phyloP scores from a whole-genome alignment of 495 filamentous ascomycete genomes.

The Tuber borchii region DNA sequence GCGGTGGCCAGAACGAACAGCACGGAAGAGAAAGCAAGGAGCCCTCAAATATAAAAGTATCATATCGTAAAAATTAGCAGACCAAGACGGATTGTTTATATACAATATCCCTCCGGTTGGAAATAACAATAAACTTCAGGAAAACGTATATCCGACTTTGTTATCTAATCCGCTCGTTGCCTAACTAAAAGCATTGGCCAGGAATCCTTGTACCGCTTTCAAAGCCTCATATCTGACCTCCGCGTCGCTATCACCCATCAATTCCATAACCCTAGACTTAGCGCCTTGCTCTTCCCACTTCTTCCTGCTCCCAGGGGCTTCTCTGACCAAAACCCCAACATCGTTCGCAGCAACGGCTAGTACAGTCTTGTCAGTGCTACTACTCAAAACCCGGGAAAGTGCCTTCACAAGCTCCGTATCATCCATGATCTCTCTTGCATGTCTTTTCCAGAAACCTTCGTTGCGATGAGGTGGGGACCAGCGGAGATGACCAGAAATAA shows the following conservation, averaged over 20 bases:
- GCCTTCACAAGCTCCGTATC: constrained; percentile 81
- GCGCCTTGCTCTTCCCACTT: constrained; percentile 85
- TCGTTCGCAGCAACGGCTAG: constrained; percentile 95
- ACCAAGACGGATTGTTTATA: background rate
- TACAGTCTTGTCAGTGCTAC: constrained; percentile 75
- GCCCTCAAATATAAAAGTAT: background rate
- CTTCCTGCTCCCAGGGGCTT: constrained; percentile 74
- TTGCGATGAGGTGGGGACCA: constrained; percentile 95
- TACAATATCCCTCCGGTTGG: background rate
- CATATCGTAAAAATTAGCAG: background rate
- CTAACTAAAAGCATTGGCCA: constrained; percentile 40
- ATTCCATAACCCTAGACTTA: constrained; percentile 86
- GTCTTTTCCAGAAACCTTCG: constrained; percentile 86
- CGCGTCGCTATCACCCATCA: constrained; percentile 89
- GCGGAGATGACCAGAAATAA: constrained; percentile 79
- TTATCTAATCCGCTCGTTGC: background rate
- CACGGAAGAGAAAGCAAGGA: background rate
- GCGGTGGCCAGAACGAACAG: background rate
- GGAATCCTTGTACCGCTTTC: constrained; percentile 58
- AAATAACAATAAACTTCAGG: background rate
- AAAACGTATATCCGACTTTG: background rate
- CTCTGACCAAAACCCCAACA: constrained; percentile 78
- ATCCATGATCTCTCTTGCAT: constrained; percentile 87
- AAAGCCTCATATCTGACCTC: constrained; percentile 91
- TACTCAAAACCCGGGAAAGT: constrained; percentile 55